A percentile compares a stretch with the other conserved stretches of the same genome.
Evolutionary conservation across 2,329 filamentous ascomycete species (phyloP).

Genomic region (Alternaria hordeiaustralica): DNA sequence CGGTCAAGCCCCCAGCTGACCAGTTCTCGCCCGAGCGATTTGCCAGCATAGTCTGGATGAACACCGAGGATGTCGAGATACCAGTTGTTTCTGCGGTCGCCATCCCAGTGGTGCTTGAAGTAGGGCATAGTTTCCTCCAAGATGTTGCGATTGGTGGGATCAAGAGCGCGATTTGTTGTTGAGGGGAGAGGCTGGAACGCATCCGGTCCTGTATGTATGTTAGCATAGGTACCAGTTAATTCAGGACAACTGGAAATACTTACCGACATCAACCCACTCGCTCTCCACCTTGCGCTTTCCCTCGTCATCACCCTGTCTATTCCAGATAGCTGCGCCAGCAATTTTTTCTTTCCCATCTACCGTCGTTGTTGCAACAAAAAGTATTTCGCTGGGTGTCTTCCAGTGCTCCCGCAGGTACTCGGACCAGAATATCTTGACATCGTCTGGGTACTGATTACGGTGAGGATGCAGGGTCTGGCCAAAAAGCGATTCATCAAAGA

Average conservation of each 20-base stretch:
- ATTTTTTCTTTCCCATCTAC: slow-evolving; percentile 18
- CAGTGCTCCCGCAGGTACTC: slow-evolving; percentile 21
- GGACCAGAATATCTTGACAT: slow-evolving; percentile 35
- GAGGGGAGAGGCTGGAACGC: slow-evolving; percentile 11
- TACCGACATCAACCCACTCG: slow-evolving; percentile 22
- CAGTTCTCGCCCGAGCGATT: slow-evolving; percentile 47
- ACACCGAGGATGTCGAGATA: slow-evolving; percentile 50
- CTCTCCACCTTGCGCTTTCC: slow-evolving; percentile 15
- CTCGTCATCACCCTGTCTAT: slow-evolving; percentile 28
- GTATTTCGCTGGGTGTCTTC: slow-evolving; percentile 12
- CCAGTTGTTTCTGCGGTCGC: slow-evolving; percentile 44
- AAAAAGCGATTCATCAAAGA: slow-evolving; percentile 41
- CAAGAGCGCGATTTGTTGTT: slow-evolving; percentile 28
- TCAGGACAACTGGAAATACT: not conserved
- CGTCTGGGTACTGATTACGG: slow-evolving; percentile 31
- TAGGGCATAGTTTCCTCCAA: slow-evolving; percentile 15
- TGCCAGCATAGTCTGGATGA: slow-evolving; percentile 50
- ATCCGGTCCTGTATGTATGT: not conserved
- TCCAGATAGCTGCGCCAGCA: slow-evolving; percentile 28
- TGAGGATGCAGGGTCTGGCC: slow-evolving; percentile 37
- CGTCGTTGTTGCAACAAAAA: slow-evolving; percentile 18
- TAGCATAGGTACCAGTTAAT: not conserved
- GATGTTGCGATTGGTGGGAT: slow-evolving; percentile 22
- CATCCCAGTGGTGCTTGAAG: slow-evolving; percentile 28
- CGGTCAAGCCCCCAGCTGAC: slow-evolving; percentile 52